Evolutionary conservation across 2,329 filamentous ascomycete species (phyloP).

Genomic region (Fusarium secorum): DNA sequence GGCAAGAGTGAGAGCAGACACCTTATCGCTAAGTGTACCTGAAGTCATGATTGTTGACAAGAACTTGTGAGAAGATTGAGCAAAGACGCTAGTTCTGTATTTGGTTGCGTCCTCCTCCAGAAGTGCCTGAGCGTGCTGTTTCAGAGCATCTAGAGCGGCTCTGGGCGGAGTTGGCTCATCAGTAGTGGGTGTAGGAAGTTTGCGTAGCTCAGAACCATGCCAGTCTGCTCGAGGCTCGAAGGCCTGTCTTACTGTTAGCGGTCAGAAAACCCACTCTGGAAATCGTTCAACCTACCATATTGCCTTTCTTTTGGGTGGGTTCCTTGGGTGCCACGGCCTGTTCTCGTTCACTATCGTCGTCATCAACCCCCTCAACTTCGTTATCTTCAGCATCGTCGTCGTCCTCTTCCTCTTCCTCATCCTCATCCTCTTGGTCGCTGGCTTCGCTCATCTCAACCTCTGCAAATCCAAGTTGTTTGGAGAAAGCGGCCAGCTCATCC

Average conservation of each 20-base stretch:
- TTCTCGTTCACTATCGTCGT: conserved; percentile 41
- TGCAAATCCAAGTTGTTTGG: conserved; percentile 51
- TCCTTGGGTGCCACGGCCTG: conserved; percentile 44
- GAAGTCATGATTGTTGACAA: conserved; percentile 96
- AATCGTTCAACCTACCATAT: conserved; percentile 45
- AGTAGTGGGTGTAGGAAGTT: conserved; percentile 54
- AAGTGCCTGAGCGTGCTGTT: conserved; percentile 76
- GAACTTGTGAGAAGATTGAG: conserved; percentile 92
- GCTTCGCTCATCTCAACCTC: conserved; percentile 47
- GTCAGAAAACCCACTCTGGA: conserved; percentile 37
- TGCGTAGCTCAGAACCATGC: conserved; percentile 56
- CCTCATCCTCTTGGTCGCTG: conserved; percentile 49
- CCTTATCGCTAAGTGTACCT: conserved; percentile 94
- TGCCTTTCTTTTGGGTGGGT: conserved; percentile 42
- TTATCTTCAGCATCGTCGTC: conserved; percentile 47
- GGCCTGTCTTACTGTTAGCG: conserved; percentile 54
- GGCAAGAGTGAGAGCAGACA: conserved; percentile 91
- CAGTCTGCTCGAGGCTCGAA: conserved; percentile 67
- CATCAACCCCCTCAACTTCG: conserved; percentile 29
- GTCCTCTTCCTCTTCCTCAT: conserved; percentile 45
- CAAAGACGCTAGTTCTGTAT: conserved; percentile 77
- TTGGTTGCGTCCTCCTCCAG: conserved; percentile 79
- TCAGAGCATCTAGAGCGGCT: conserved; percentile 59
- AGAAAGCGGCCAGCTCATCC: conserved; percentile 49
- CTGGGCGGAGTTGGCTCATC: conserved; percentile 56